Evolutionary conservation across 768 basidiomycete genomes (phyloP).

Genomic region (Kwoniella newhampshirensis): DNA sequence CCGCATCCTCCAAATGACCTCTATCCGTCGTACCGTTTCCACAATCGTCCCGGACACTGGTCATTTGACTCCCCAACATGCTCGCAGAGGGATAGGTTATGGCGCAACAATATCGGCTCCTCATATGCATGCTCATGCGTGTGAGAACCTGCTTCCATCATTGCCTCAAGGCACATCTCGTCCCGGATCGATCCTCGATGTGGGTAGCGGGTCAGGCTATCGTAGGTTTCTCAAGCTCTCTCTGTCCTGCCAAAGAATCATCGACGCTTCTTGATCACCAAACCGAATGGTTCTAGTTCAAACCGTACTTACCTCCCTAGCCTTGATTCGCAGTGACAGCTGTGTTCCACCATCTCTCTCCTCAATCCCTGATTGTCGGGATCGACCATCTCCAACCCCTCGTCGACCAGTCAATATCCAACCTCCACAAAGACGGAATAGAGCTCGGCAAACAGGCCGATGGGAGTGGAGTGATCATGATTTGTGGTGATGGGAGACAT

Average conservation of each 20-base stretch:
- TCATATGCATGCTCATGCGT: slow-evolving; percentile 93
- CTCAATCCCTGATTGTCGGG: slow-evolving; percentile 63
- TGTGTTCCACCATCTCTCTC: slow-evolving; percentile 73
- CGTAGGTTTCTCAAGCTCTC: slow-evolving; percentile 11
- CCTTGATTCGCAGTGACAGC: slow-evolving; percentile 55
- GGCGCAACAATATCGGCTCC: slow-evolving; percentile 94
- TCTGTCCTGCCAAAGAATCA: neutral
- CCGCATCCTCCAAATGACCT: too few relatives aligned
- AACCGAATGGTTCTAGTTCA: neutral
- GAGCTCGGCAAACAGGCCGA: slow-evolving; percentile 53
- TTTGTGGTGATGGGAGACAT: slow-evolving; percentile 76
- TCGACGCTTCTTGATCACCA: neutral
- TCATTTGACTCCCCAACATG: neutral
- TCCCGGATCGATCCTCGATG: slow-evolving; percentile 77
- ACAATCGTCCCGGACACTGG: neutral
- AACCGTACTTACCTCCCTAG: too few relatives aligned
- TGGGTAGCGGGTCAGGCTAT: slow-evolving; percentile 87
- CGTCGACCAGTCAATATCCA: slow-evolving; percentile 62
- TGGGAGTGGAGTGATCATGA: slow-evolving; percentile 60
- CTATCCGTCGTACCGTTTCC: too few relatives aligned
- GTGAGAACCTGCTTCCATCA: slow-evolving; percentile 71
- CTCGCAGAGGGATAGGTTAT: slow-evolving; percentile 67
- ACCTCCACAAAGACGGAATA: slow-evolving; percentile 66
- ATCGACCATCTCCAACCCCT: slow-evolving; percentile 87
- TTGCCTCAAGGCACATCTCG: slow-evolving; percentile 57